Evolutionary conservation across 257 asterid genomes (phyloP).

Genomic region (Osmanthus fragrans): DNA sequence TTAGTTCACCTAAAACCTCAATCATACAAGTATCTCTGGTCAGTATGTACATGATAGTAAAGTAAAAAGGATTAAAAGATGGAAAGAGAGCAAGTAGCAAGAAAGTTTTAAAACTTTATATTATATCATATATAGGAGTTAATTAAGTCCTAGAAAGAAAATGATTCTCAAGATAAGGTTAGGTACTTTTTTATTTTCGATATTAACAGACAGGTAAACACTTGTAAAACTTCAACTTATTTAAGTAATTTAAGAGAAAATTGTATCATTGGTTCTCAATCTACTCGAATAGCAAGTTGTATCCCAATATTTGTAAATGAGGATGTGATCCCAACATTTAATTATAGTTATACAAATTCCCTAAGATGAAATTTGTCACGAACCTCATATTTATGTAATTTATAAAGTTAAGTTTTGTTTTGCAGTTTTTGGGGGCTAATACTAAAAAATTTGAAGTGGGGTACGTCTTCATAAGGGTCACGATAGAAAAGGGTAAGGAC

Average conservation of each 20-base stretch:
- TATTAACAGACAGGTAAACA: too few relatives aligned
- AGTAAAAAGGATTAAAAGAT: slow-evolving; percentile 12
- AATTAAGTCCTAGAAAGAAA: background rate
- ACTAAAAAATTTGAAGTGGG: too few relatives aligned
- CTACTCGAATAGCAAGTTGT: background rate
- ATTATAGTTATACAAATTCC: background rate
- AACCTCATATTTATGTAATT: too few relatives aligned
- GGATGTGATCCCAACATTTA: background rate
- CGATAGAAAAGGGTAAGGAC: background rate
- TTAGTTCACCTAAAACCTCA: slow-evolving; percentile 42
- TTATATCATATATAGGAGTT: too few relatives aligned
- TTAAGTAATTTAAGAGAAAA: background rate
- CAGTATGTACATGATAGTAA: slow-evolving; percentile 20
- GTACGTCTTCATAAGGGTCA: background rate
- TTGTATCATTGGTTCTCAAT: background rate
- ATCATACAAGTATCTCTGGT: slow-evolving; percentile 30
- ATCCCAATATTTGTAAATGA: background rate
- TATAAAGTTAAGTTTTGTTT: background rate
- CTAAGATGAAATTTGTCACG: too few relatives aligned
- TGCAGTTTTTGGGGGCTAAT: background rate
- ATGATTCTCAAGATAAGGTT: background rate
- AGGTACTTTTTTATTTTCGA: too few relatives aligned
- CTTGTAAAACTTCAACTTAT: background rate
- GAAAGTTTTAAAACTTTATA: background rate
- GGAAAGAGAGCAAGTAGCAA: slow-evolving; percentile 21